Conservation (phyloP, 2,329 filamentous ascomycete genomes). For the Penicillium thymicola region DNA sequence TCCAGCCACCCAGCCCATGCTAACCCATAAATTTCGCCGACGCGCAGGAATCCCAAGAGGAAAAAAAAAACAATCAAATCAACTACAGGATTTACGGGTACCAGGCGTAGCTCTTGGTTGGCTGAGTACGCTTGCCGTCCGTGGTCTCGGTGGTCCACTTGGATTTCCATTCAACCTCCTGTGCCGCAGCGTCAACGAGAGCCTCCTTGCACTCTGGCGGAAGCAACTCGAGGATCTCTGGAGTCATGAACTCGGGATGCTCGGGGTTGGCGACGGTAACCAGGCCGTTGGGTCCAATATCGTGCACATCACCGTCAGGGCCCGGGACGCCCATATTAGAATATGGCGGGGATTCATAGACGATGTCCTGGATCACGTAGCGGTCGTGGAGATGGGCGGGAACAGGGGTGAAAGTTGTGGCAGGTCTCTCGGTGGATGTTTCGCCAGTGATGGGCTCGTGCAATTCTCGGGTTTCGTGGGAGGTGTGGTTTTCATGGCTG, state of each 20-base stretch:
- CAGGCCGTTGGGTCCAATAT: constrained; percentile 44
- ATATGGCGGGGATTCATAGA: constrained; percentile 57
- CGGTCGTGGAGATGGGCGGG: constrained; percentile 59
- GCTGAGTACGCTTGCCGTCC: constrained; percentile 43
- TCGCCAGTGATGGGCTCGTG: neutral
- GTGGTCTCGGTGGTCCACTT: constrained; percentile 69
- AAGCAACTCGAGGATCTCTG: constrained; percentile 44
- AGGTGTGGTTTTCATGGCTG: constrained; percentile 6
- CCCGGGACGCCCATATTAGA: constrained; percentile 60
- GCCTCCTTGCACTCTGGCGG: constrained; percentile 61
- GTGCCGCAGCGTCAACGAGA: constrained; percentile 64
- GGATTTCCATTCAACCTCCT: constrained; percentile 69
- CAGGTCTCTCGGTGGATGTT: constrained; percentile 3
- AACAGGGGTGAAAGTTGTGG: constrained; percentile 52
- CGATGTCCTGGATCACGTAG: constrained; percentile 61
- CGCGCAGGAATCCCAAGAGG: constrained; percentile 8
- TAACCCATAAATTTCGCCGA: constrained; percentile 15
- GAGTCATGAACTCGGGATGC: constrained; percentile 36
- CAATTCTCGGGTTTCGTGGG: constrained; percentile 4
- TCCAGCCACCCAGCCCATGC: constrained; percentile 20
- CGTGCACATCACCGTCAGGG: constrained; percentile 37
- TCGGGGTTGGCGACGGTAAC: constrained; percentile 35
- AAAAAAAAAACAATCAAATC: constrained; percentile 11
- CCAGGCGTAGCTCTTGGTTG: constrained; percentile 42
- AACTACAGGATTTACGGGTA: constrained; percentile 27